phyloP scores from a whole-genome alignment of 2,329 filamentous ascomycete species.

The Xylaria sp. region DNA sequence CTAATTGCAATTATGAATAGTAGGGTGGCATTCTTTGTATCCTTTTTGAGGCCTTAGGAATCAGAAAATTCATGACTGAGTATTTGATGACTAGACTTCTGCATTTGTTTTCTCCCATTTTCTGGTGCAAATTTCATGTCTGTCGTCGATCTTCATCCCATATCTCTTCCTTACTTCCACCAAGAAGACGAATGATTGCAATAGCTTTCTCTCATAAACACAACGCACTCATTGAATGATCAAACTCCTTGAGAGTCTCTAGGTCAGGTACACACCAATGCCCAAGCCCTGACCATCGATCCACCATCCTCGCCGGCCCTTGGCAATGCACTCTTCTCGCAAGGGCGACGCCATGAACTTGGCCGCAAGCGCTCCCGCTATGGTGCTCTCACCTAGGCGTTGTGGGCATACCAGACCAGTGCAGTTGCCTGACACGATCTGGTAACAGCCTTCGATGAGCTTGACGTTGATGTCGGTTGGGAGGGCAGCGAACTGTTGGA shows the following conservation, averaged over 20 bases:
- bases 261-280: constrained; percentile 45
- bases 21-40: not conserved
- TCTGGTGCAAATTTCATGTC: constrained; percentile 11
- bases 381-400: constrained; percentile 39
- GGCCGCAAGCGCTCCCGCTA: constrained; percentile 41
- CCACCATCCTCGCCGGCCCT: constrained; percentile 47
- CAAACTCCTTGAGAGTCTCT: not conserved
- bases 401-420: constrained; percentile 46
- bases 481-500: constrained; percentile 40
- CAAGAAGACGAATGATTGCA: constrained; percentile 14
- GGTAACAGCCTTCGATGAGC: constrained; percentile 43
- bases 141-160: constrained; percentile 17
- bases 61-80: not conserved
- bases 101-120: not conserved
- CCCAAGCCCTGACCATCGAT: constrained; percentile 41
- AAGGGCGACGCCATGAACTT: constrained; percentile 43
- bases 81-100: not conserved
- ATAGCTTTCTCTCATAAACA: not conserved
- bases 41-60: not conserved
- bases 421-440: constrained; percentile 44
- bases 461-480: constrained; percentile 41
- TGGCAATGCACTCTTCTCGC: constrained; percentile 45
- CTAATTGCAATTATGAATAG: not conserved
- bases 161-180: not conserved
- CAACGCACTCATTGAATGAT: not conserved